Percentiles rank a stretch among this genome's conserved stretches.
phyloP scores from a whole-genome alignment of 495 filamentous ascomycete species.

The Penicillium parvum region DNA sequence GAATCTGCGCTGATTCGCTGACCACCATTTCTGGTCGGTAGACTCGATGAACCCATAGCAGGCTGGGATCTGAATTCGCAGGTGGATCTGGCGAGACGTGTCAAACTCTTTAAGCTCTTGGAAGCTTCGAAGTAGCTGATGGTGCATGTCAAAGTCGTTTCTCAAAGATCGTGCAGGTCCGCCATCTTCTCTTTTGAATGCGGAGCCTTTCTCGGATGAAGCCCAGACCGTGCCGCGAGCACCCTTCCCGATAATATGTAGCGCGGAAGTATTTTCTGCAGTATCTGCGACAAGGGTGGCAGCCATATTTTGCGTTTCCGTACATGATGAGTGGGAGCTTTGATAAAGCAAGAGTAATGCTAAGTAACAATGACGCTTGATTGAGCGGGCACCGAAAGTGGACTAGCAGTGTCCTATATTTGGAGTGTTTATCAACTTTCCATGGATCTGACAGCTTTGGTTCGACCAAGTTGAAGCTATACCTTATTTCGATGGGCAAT shows the following conservation, averaged over 20 bases:
- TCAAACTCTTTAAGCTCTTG: not conserved
- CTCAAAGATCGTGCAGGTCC: slow-evolving; percentile 26
- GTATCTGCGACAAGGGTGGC: not conserved
- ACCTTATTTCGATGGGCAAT: too few species aligned
- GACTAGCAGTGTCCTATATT: too few species aligned
- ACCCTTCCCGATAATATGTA: slow-evolving; percentile 18
- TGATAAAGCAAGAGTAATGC: too few species aligned
- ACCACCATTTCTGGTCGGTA: slow-evolving; percentile 31
- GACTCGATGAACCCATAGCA: slow-evolving; percentile 21
- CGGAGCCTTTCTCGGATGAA: slow-evolving; percentile 6
- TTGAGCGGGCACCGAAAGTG: too few species aligned
- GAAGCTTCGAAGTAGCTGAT: slow-evolving; percentile 12
- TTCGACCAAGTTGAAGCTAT: too few species aligned
- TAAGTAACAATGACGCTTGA: too few species aligned
- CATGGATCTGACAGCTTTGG: too few species aligned
- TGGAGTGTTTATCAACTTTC: too few species aligned
- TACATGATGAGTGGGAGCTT: too few species aligned
- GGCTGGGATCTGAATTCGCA: slow-evolving; percentile 15
- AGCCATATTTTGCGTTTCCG: not conserved
- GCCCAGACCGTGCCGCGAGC: slow-evolving; percentile 32
- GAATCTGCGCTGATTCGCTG: slow-evolving; percentile 20
- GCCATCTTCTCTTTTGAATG: slow-evolving; percentile 37
- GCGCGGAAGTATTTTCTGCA: not conserved
- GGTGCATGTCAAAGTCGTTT: slow-evolving; percentile 36
- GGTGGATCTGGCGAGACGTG: not conserved